A percentile compares a stretch with the other conserved stretches of the same genome.
Evolutionary conservation across 2,329 filamentous ascomycete genomes (phyloP).

Genomic region (Tolypocladium endophyticum): DNA sequence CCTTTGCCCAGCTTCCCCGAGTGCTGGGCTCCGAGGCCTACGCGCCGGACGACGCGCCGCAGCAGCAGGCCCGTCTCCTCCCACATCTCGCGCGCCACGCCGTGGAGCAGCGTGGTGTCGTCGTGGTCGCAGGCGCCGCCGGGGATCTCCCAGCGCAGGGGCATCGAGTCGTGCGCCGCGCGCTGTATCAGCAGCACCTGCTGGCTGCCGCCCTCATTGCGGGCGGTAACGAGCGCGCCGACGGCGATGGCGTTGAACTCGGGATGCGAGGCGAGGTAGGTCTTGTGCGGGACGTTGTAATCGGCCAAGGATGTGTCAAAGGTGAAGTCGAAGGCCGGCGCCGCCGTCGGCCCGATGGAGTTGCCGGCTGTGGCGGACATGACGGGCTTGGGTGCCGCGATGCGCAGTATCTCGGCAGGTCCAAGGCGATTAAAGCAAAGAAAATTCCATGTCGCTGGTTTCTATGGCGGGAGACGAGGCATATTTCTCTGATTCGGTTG

Average conservation of each 20-base stretch:
- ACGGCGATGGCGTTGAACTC: conserved; percentile 10
- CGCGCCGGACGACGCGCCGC: conserved; percentile 7
- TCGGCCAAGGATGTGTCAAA: conserved; percentile 2
- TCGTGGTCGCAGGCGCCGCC: conserved; percentile 27
- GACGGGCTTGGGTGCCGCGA: not conserved
- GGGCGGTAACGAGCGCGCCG: conserved; percentile 16
- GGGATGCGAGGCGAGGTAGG: conserved; percentile 1
- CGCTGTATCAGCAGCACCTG: conserved; percentile 23
- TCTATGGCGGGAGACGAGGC: not conserved
- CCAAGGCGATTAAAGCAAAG: not conserved
- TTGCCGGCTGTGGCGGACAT: not conserved
- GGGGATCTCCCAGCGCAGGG: conserved; percentile 30
- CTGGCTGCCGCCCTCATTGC: not conserved
- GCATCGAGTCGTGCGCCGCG: conserved; percentile 24
- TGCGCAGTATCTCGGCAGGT: not conserved
- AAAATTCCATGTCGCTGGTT: not conserved
- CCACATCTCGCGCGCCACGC: conserved; percentile 28
- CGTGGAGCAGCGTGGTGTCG: conserved; percentile 25
- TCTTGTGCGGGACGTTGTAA: not conserved
- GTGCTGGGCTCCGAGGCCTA: not conserved
- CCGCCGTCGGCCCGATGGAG: not conserved
- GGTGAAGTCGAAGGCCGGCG: not conserved
- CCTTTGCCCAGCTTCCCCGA: not conserved
- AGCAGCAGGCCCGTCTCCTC: conserved; percentile 28
- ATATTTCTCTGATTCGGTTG: not conserved